These are phyloP conservation scores for Picochlorum sp. DNA, from an alignment of 139 green algal genomes.

Conservation along the genomic window DNA sequence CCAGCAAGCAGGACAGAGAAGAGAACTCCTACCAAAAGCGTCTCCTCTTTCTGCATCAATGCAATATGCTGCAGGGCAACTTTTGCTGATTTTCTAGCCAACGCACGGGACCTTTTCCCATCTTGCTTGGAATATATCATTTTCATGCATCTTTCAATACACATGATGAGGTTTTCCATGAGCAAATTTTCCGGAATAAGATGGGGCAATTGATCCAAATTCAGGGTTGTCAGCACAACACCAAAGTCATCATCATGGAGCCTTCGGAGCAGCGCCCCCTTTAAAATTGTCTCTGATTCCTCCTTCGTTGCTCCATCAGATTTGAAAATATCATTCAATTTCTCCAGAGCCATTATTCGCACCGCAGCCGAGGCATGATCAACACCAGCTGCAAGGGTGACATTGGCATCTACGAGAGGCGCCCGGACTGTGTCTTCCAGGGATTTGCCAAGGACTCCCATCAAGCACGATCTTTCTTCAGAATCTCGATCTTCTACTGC, in stretches of 20 bases:
- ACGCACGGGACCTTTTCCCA: no score
- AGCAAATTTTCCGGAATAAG: constrained; percentile 5
- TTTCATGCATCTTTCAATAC: background rate
- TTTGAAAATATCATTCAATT: constrained; percentile 3
- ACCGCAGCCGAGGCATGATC: constrained; percentile 18
- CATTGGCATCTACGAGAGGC: constrained; percentile 19
- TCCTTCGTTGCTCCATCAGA: background rate
- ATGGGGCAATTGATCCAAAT: background rate
- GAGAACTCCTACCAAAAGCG: no score
- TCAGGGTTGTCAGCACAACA: constrained; percentile 25
- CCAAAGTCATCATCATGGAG: constrained; percentile 28
- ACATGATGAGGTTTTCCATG: constrained; percentile 7
- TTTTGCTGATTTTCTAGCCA: no score
- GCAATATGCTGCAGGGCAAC: no score
- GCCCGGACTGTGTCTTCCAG: constrained; percentile 22
- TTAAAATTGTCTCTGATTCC: constrained; percentile 1
- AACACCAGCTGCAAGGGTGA: constrained; percentile 22
- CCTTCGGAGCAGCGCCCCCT: constrained; percentile 18
- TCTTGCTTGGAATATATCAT: no score
- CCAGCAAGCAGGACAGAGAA: no score
- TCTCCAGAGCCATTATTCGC: constrained; percentile 17
- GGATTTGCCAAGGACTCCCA: background rate
- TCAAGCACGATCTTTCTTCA: constrained; percentile 5
- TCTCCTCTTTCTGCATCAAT: no score
- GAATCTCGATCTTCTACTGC: background rate